Conservation (phyloP, 1,284 basidiomycete species). For the Tranzscheliella williamsii region DNA sequence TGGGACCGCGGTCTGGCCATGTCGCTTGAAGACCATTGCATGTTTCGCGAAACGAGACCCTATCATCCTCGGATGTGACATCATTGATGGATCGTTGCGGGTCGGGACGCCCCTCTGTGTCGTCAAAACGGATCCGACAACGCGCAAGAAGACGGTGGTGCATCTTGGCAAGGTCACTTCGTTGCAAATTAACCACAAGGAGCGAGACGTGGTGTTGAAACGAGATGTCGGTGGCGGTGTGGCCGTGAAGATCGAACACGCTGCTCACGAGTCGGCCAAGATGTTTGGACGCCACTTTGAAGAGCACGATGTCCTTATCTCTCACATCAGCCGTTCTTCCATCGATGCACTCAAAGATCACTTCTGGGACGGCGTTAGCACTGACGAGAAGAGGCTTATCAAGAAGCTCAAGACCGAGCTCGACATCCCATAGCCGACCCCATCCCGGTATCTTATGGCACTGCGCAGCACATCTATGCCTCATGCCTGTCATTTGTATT, state of each 20-base stretch:
- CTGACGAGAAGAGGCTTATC: constrained; percentile 92
- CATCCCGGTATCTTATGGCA: no score
- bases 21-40: constrained; percentile 86
- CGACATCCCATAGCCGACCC: constrained; percentile 64
- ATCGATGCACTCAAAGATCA: constrained; percentile 77
- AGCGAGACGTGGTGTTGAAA: constrained; percentile 79
- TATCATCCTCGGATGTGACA: constrained; percentile 93
- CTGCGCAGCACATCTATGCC: no score
- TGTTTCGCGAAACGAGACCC: constrained; percentile 96
- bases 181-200: constrained; percentile 57
- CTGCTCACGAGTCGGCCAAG: constrained; percentile 91
- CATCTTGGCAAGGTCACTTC: constrained; percentile 90
- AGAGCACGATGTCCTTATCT: constrained; percentile 91
- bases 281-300: constrained; percentile 78
- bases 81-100: constrained; percentile 84
- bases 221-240: constrained; percentile 91
- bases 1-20: constrained; percentile 95
- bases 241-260: constrained; percentile 97
- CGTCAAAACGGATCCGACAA: constrained; percentile 81
- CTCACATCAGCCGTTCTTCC: constrained; percentile 84
- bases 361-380: constrained; percentile 86
- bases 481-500: no score
- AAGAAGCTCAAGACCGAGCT: constrained; percentile 84
- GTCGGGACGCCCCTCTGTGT: constrained; percentile 95
- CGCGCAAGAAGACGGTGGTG: constrained; percentile 87